Evolutionary conservation across 768 basidiomycete species (phyloP), one percentile per base, ranked within the genome.

Genomic region (Boletus tylopilopsis): DNA sequence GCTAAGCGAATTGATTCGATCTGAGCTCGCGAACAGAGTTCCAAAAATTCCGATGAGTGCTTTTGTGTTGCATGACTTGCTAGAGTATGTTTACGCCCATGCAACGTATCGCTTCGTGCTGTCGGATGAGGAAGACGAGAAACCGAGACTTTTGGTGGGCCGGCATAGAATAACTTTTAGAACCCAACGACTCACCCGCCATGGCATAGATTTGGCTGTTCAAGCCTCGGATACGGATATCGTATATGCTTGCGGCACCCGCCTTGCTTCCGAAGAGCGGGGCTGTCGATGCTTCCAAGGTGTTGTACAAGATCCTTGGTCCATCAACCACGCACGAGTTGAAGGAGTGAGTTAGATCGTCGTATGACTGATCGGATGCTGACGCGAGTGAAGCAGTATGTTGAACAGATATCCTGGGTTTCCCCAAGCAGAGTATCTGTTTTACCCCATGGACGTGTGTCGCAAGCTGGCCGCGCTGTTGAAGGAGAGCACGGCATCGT

Each of bases 71-170:
- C 83, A 91, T 53, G 92, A 96, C 60, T 89, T 98, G 89, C 78
- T 79, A 24, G 95, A 95, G 63, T 85, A 89, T 45, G 87, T 91
- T 5, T 85, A 88, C 46, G 92, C 94, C 2, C 94, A 97, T 63
- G 93, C 94, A 1, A 87, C 88, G 0, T 93, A 97, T 68, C 87
- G 94, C 10, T 97, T 98, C 61, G 77, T 94, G 29, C 70, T 98
- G 27, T 73, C 81, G 15, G 94, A 96, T 51, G 93, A 94, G 56
- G 92, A 95, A 60, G 81, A 86, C 24, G 90, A 91, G 52, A 78
- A 75, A 23, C 82, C 88, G 5, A 75, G 86, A 45, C 76, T 97
- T 13, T 71, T 96, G 54, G 93, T 96, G 46, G 50, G 87, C 23
- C 50, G 2, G 1, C 22, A 12, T 27, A 23, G 16, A 7, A 10